Base-by-base conservation (phyloP, 176 grass and related monocot genomes). In the Oryza rufipogon region DNA sequence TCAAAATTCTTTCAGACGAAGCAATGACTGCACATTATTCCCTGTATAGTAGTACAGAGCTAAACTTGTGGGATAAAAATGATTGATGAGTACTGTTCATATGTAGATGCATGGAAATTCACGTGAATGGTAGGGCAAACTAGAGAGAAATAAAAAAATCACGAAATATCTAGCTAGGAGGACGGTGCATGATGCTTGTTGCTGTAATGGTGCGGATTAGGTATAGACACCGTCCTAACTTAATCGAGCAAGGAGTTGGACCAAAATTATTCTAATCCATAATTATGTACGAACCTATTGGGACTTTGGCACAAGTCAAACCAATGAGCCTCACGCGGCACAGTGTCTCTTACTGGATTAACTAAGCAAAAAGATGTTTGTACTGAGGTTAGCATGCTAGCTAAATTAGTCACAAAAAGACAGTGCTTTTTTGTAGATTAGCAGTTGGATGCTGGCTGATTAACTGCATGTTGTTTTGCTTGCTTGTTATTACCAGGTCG, bases 251-350 rank as follows among this genome's bases (percentile, higher is more conserved):
- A 81, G 33, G 23, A 2, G 71, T 86, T 68, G 88, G 79, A n/a
- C 67, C 13, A 23, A 30, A 49, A 14, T 45, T 73, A 67, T 66
- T 85, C 44, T 81, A 77, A 73, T 26, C 6, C 0, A 2, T 13
- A 80, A 41, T 73, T 22, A 30, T 38, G 58, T 74, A 66, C 58
- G 61, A 68, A 16, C 70, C 33, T 66, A 69, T 68, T 54, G 78
- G 49, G 78, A 82, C 66, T 67, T 66, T 56, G 46, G 23, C 46
- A 32, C 83, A 86, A 70, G 79, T 90, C 88, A 90, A 90, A 86
- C 79, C 56, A 47, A 48, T 61, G 39, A 32, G 11, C 34, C 60
- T 41, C 58, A 36, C 61, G 75, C 75, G 79, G 66, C 83, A 70
- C 65, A 63, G 73, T n/a, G 54, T 58, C 54, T 58, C 49, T 58